Base-by-base conservation (phyloP, 495 filamentous ascomycete species). In the Aspergillus nanangensis region DNA sequence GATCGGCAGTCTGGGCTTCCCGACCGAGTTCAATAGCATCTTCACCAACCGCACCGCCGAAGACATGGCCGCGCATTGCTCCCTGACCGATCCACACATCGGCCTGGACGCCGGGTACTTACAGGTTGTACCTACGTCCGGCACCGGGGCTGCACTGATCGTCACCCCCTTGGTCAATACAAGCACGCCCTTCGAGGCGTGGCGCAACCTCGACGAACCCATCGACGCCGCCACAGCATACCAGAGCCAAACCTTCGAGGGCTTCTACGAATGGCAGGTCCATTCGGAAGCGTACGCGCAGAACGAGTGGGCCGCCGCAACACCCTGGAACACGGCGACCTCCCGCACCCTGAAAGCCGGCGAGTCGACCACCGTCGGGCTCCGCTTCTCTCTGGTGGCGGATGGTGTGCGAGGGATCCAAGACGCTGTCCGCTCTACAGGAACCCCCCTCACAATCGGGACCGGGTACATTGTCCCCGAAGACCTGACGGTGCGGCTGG, bases 1-100 rank as follows among this genome's bases (percentile, higher is more conserved):
- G 35, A 51, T 80, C 11, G 76, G 76, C 8, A 69, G 70, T 39
- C 57, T 80, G 2, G 76, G 76, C 0, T 70, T 78, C 39, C 75
- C 76, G 0, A 63, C 72, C 35, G 72, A 75, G 53, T 75, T 77
- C 62, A 78, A 78, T 55, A 80, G 70, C 53, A 77, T 78, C 45
- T 80, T 80, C 52, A 75, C 67, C n/a, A 66, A 65, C 35, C 66
- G 72, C 8, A 57, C 61, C 1, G 65, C 71, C 1, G 56, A 49
- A 8, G 62, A 72, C 5, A 73, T 65, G 20, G 62, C 67, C 33
- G 53, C 51, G 0, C 55, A 63, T 21, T 76, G 71, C 53, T 70
- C 63, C 0, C 58, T 76, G 8, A 55, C 65, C 0, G 76, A 79
- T 41, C 76, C 76, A 2, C 76, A 74, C 44, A 66, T 79, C 36